Conservation (phyloP, 768 basidiomycete genomes). For the Trametes punicea region DNA sequence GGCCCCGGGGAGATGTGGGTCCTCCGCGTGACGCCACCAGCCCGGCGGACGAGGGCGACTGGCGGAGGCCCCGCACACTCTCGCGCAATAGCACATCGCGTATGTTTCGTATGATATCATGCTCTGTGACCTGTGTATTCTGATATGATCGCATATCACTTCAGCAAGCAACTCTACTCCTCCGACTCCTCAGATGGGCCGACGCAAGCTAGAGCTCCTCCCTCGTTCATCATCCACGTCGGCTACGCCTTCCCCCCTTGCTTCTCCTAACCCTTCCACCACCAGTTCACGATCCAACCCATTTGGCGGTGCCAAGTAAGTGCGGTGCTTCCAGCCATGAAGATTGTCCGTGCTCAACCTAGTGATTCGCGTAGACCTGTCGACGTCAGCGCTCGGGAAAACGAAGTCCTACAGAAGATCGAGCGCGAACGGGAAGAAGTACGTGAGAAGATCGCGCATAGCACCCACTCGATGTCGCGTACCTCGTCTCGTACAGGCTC, state of each 20-base stretch:
- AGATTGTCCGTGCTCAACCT: not conserved
- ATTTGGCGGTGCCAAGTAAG: slow-evolving; percentile 83
- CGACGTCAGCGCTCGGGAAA: slow-evolving; percentile 75
- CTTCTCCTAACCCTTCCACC: slow-evolving; percentile 70
- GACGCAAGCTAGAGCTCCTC: slow-evolving; percentile 81
- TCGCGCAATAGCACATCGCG: slow-evolving; percentile 58
- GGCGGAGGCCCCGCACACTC: slow-evolving; percentile 55
- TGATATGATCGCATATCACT: slow-evolving; percentile 8
- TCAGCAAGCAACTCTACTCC: slow-evolving; percentile 71
- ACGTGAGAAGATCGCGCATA: slow-evolving; percentile 33
- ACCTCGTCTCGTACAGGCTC: slow-evolving; percentile 36
- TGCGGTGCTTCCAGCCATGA: slow-evolving; percentile 1
- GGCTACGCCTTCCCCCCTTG: slow-evolving; percentile 67
- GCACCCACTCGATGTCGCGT: slow-evolving; percentile 41
- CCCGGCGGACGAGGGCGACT: slow-evolving; percentile 60
- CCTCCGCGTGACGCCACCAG: slow-evolving; percentile 41
- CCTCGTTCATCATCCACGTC: slow-evolving; percentile 72
- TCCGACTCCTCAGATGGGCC: slow-evolving; percentile 74
- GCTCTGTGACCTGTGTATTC: too few relatives aligned
- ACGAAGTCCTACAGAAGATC: slow-evolving; percentile 66
- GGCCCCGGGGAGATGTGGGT: slow-evolving; percentile 52
- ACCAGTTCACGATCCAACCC: slow-evolving; percentile 58
- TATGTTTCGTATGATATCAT: slow-evolving; percentile 34
- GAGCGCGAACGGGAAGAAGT: slow-evolving; percentile 56
- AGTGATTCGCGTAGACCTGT: slow-evolving; percentile 59